Evolutionary conservation across 2,329 filamentous ascomycete genomes (phyloP), one percentile per base, ranked within the genome.

Genomic region (Plectosphaerella cucumerina): DNA sequence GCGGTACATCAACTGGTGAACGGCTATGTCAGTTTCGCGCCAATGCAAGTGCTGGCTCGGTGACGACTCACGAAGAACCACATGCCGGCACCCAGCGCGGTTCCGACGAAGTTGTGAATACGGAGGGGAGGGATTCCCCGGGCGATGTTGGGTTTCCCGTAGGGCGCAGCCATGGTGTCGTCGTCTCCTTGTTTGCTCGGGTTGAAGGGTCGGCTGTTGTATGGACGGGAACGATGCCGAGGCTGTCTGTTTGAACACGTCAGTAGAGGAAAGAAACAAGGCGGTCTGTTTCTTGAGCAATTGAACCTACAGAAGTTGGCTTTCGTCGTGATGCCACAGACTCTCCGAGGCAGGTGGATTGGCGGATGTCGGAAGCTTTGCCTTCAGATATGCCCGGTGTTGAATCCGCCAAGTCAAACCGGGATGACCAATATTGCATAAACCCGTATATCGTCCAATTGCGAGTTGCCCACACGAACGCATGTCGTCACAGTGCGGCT

Each of bases 31-130:
- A 35, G 31, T 23, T 21, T 11, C 31, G 21, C 17, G 26, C n/a
- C 12, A 31, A 11, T 31, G 9, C 12, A 2, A 2, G 3, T 31
- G 12, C 12, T 31, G 9, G n/a, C 18, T 42, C n/a, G n/a, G 39
- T 12, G 17, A 11, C 11, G 4, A 77, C 87, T 66, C 82, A 97
- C 92, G 71, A 94, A 99, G 75, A 99, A 97, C 94, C 94, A 99
- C 94, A 97, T 99, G 74, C 88, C 89, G 50, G 94, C 94, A 60
- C 91, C 89, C 56, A 99, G 79, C 55, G 86, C 89, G 43, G 90
- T 97, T 44, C 89, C 93, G 52, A 86, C 82, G 70, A 93, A 87
- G 67, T 90, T 84, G 77, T 97, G 96, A 59, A 96, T 66, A 47
- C 70, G 69, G 37, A 48, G 21, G 42, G 37, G 47, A 17, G 47